These are phyloP conservation scores for Cenchrus purpureus DNA, from an alignment of 176 grass and related monocot species.

Conservation along the genomic window DNA sequence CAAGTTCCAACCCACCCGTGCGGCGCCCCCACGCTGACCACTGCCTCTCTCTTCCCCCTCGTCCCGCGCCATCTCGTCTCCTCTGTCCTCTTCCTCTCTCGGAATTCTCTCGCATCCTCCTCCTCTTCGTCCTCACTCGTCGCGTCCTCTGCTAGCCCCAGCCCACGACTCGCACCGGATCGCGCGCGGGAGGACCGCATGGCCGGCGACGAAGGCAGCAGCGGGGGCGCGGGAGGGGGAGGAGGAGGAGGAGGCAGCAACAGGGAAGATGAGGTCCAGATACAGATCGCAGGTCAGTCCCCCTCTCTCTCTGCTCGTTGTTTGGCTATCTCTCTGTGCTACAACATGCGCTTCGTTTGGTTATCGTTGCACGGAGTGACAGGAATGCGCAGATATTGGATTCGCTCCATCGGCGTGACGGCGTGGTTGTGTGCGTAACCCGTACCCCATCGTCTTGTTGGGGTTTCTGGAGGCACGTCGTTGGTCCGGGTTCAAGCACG, in stretches of 20 bases:
- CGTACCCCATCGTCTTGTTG: background rate
- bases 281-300: slow-evolving; percentile 54
- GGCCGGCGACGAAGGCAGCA: slow-evolving; percentile 36
- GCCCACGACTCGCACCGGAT: slow-evolving; percentile 27
- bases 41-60: background rate
- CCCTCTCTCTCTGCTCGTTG: background rate
- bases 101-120: background rate
- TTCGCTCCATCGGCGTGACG: background rate
- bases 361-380: background rate
- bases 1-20: background rate
- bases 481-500: background rate
- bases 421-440: background rate
- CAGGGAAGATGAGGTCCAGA: slow-evolving; percentile 40
- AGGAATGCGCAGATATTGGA: background rate
- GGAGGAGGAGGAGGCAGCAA: background rate
- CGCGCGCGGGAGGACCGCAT: slow-evolving; percentile 35
- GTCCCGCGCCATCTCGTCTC: background rate
- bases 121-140: slow-evolving; percentile 1
- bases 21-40: slow-evolving; percentile 39
- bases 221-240: background rate
- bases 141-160: background rate
- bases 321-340: too few species aligned
- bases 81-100: background rate
- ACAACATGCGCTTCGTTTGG: background rate
- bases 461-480: background rate